phyloP scores from a whole-genome alignment of 352 stramenopile species.

The Globisporangium echinulatum region DNA sequence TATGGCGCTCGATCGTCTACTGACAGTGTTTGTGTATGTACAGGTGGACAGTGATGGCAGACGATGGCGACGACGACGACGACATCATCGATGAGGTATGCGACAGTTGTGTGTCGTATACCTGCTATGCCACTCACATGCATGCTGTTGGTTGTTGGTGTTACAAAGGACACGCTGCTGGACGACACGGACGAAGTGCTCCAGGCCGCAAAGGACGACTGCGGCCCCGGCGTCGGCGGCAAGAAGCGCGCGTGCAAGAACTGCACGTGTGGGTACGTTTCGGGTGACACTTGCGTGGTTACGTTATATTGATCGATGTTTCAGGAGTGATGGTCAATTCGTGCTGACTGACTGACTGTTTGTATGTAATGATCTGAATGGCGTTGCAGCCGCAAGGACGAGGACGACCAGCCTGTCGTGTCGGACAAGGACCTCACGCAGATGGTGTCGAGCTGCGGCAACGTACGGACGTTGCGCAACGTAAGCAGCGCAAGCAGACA shows the following conservation, averaged over 20 bases:
- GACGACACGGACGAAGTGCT: constrained; percentile 82
- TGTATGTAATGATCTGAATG: not conserved
- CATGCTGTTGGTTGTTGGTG: not conserved
- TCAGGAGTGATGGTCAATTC: not conserved
- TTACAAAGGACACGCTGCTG: constrained; percentile 55
- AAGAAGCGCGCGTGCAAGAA: constrained; percentile 95
- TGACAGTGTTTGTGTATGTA: not conserved
- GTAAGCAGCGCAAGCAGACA: not conserved
- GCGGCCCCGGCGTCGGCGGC: constrained; percentile 71
- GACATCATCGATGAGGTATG: constrained; percentile 75
- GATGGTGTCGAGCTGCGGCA: constrained; percentile 80
- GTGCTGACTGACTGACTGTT: not conserved
- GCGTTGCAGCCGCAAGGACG: constrained; percentile 51
- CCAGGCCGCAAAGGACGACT: constrained; percentile 60
- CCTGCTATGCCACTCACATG: too few species aligned
- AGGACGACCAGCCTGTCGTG: constrained; percentile 64
- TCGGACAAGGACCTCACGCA: constrained; percentile 66
- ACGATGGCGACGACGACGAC: constrained; percentile 60
- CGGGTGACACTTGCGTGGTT: not conserved
- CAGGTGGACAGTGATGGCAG: constrained; percentile 62
- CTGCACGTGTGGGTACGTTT: constrained; percentile 91
- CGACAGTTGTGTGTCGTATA: not conserved
- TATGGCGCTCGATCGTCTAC: not conserved
- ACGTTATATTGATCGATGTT: not conserved
- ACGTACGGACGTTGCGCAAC: constrained; percentile 32